A percentile compares a stretch with the other conserved stretches of the same genome.
Conservation (phyloP, 164 flowering plant species). For the Saururus chinensis region DNA sequence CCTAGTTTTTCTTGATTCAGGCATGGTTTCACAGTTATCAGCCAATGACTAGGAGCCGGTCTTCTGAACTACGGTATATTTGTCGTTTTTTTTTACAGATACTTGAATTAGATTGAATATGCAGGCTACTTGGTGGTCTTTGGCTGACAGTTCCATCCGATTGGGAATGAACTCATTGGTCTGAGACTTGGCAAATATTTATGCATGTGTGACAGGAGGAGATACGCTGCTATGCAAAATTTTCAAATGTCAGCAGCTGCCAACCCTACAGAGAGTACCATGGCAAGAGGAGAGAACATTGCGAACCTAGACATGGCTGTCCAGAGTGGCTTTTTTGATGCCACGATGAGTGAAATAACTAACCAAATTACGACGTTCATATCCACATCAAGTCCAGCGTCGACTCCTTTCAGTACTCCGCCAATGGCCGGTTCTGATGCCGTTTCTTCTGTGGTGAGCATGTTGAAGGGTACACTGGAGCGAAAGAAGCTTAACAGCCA, state of each 20-base stretch:
- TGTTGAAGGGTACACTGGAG: conserved; percentile 69
- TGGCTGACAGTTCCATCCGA: too few species aligned
- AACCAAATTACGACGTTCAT: conserved; percentile 32
- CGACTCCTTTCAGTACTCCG: conserved; percentile 35
- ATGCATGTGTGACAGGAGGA: conserved; percentile 33
- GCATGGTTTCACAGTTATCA: conserved; percentile 81
- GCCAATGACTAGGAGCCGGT: conserved; percentile 81
- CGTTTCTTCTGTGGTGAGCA: conserved; percentile 68
- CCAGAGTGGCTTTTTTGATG: conserved; percentile 24
- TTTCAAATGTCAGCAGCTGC: conserved; percentile 29
- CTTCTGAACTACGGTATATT: conserved; percentile 67
- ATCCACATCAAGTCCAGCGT: conserved; percentile 54
- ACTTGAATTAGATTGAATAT: background rate
- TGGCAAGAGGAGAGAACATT: conserved; percentile 12
- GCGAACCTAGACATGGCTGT: conserved; percentile 28
- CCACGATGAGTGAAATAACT: conserved; percentile 26
- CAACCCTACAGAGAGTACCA: conserved; percentile 28
- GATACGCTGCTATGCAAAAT: conserved; percentile 63
- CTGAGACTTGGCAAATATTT: background rate
- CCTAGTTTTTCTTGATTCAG: conserved; percentile 13
- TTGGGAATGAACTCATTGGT: too few species aligned
- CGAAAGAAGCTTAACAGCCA: conserved; percentile 42
- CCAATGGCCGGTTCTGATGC: conserved; percentile 34
- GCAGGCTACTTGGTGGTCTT: too few species aligned
- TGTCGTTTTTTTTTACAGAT: background rate